phyloP scores from a whole-genome alignment of 169 alveolate species.

The Plasmodium adleri region DNA sequence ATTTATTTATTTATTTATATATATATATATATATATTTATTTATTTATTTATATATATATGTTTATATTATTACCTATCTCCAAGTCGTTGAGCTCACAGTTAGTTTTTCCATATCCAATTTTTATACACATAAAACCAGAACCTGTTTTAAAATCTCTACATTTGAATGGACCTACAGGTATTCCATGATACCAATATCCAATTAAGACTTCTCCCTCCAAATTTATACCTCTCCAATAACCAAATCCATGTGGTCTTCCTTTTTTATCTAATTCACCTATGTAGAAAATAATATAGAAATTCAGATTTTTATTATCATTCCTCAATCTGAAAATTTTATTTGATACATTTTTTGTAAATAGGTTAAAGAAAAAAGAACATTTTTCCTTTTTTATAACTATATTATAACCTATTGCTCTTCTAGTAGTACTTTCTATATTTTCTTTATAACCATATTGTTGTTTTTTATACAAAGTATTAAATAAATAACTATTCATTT shows the following conservation, averaged over 20 bases:
- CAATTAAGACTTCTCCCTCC: conserved; percentile 90
- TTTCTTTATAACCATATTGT: conserved; percentile 18
- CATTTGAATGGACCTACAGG: conserved; percentile 91
- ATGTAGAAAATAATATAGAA: conserved; percentile 79
- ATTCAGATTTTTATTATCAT: conserved; percentile 8
- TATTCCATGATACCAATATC: conserved; percentile 91
- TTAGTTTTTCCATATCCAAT: conserved; percentile 86
- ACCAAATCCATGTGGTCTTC: conserved; percentile 93
- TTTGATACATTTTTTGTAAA: conserved; percentile 22
- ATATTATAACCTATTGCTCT: conserved; percentile 75
- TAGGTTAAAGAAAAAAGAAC: conserved; percentile 16
- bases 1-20: background rate
- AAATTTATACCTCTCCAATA: conserved; percentile 87
- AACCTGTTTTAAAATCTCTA: conserved; percentile 88
- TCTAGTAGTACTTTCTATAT: conserved; percentile 69
- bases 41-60: too few species aligned
- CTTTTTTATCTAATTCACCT: conserved; percentile 88
- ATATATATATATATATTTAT: background rate
- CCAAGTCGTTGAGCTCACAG: conserved; percentile 76
- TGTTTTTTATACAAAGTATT: conserved; percentile 64
- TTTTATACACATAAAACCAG: conserved; percentile 88
- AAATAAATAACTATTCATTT: conserved; percentile 69
- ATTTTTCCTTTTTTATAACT: conserved; percentile 71
- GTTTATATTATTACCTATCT: conserved; percentile 61
- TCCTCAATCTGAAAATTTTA: background rate